A percentile compares a stretch with the other conserved stretches of the same genome.
phyloP scores from a whole-genome alignment of 73 alveolate genomes.

The Tetrahymena malaccensis region DNA sequence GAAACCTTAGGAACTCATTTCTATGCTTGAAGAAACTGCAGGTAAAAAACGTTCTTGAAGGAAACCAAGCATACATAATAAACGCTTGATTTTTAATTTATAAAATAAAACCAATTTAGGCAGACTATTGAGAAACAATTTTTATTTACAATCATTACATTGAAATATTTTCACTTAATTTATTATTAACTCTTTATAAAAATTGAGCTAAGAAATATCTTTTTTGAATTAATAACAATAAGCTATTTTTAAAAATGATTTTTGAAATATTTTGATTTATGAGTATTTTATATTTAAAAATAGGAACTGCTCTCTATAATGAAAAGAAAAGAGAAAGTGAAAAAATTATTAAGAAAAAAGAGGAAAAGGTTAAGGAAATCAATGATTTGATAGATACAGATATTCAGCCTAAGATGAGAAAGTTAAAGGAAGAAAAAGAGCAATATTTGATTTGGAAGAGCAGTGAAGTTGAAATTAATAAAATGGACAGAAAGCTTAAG shows the following conservation, averaged over 20 bases:
- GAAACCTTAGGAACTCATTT: constrained; percentile 82
- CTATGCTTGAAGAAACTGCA: constrained; percentile 95
- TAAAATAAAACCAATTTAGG: too few species aligned
- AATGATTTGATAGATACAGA: constrained; percentile 70
- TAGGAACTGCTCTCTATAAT: constrained; percentile 81
- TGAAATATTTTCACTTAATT: too few species aligned
- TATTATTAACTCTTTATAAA: too few species aligned
- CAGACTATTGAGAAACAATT: too few species aligned
- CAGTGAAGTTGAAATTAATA: constrained; percentile 58
- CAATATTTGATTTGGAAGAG: constrained; percentile 71
- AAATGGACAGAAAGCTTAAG: constrained; percentile 59
- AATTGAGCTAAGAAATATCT: too few species aligned
- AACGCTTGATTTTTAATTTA: too few species aligned
- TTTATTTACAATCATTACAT: too few species aligned
- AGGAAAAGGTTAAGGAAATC: constrained; percentile 74
- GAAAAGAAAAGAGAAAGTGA: constrained; percentile 84
- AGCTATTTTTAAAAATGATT: too few species aligned
- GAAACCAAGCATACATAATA: too few species aligned
- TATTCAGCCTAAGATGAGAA: constrained; percentile 72
- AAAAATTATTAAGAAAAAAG: constrained; percentile 74
- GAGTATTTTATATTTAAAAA: too few species aligned
- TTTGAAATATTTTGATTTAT: too few species aligned
- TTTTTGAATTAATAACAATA: too few species aligned
- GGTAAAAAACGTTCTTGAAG: constrained; percentile 32
- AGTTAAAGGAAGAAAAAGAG: constrained; percentile 73